Base-by-base conservation (phyloP, 805 yeast genomes). In the Saturnispora serradocipensis region DNA sequence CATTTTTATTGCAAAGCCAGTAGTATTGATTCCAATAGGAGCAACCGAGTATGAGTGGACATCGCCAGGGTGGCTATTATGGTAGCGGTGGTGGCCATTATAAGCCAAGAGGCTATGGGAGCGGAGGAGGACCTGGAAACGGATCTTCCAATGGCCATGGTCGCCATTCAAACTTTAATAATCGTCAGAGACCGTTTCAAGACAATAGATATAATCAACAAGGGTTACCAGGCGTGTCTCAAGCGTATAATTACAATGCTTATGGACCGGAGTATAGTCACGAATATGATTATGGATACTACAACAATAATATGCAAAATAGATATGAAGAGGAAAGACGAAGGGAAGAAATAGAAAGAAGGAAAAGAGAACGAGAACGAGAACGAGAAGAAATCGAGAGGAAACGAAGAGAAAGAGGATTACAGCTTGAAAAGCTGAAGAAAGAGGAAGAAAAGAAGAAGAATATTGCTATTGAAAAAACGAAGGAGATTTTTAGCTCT, bases 251-350 rank as follows among this genome's bases (percentile, higher is more conserved):
- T 44, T 18, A 45, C 25, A 15, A 34, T 45, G 20, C 36, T 5
- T 30, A 44, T 30, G 46, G 46, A 20, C 46, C 28, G 16, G 32
- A 28, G 2, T 27, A 43, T 28, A 3, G 35, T n/a, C 28, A 43
- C 30, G 34, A 43, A 11, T 28, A 34, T 2, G 50, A 43, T 9
- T 48, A 52, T 34, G 48, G 50, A 3, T 54, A 54, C 20, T 52
- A 54, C 18, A 43, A 16, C 38, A 50, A 50, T 38, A 10, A 11
- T 18, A 47, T 43, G 22, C 20, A 30, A 24, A 52, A 34, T 36
- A 39, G 32, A 18, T 49, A 52, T 22, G 51, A 54, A 35, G 49
- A 51, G 9, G 46, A 48, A 22, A 28, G 46, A 13, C 30, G 38
- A 44, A 27, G 38, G 15, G 46, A 44, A 27, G 43, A 24, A 4